phyloP scores from a whole-genome alignment of 768 basidiomycete species.

The Mycena rosella region DNA sequence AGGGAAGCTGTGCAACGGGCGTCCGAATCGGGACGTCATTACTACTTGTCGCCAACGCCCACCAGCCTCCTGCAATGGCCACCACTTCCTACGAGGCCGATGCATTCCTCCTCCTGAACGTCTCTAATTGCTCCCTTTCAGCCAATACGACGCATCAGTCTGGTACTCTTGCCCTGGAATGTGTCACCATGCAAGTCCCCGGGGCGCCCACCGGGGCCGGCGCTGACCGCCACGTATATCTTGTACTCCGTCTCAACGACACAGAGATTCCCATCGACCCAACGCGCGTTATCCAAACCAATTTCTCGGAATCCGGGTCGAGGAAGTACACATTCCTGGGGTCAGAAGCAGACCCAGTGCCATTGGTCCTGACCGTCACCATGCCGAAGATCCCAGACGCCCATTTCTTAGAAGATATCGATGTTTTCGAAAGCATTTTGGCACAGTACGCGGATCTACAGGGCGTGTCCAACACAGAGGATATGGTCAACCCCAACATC shows the following conservation, averaged over 20 bases:
- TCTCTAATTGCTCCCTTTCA: constrained; percentile 61
- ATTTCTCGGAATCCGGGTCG: constrained; percentile 47
- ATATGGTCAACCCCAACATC: constrained; percentile 19
- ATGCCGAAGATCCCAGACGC: constrained; percentile 45
- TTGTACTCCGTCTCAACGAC: constrained; percentile 69
- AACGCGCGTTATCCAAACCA: constrained; percentile 57
- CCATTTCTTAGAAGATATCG: constrained; percentile 65
- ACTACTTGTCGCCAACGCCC: too few relatives aligned
- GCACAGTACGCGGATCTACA: constrained; percentile 71
- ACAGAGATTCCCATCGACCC: constrained; percentile 76
- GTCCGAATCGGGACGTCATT: too few relatives aligned
- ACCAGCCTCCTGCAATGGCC: too few relatives aligned
- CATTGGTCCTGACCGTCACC: constrained; percentile 53
- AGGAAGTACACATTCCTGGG: constrained; percentile 61
- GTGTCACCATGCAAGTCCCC: constrained; percentile 64
- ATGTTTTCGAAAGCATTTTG: constrained; percentile 75
- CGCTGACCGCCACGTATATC: constrained; percentile 69
- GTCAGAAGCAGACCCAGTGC: constrained; percentile 52
- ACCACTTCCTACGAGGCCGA: constrained; percentile 40
- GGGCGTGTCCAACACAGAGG: constrained; percentile 32
- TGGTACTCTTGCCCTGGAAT: constrained; percentile 69
- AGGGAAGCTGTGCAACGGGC: too few relatives aligned
- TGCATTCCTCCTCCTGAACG: constrained; percentile 67
- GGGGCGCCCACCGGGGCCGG: constrained; percentile 40
- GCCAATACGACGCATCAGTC: constrained; percentile 48